Evolutionary conservation across 768 basidiomycete genomes (phyloP).

Genomic region (Clathrus columnatus): DNA sequence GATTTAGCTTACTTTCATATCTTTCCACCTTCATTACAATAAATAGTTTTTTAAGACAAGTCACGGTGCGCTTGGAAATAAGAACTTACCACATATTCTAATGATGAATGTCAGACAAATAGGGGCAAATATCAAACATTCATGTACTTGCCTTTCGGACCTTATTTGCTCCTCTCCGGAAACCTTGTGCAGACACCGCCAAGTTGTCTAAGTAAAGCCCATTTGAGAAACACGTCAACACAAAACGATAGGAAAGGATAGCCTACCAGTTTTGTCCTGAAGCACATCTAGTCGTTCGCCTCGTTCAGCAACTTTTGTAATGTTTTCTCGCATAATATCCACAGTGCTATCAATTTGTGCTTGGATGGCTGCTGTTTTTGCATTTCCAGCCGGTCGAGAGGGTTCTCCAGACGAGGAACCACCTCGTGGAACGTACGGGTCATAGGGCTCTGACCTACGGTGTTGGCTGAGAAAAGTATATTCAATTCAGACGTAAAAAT

Average conservation of each 20-base stretch:
- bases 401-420: constrained; percentile 54
- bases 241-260: neutral
- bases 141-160: constrained; percentile 78
- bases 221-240: neutral
- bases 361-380: constrained; percentile 93
- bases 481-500: neutral
- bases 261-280: constrained; percentile 96
- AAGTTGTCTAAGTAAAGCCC: constrained; percentile 64
- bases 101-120: constrained; percentile 25
- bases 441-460: constrained; percentile 94
- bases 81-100: constrained; percentile 85
- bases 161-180: constrained; percentile 92
- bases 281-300: constrained; percentile 89
- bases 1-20: constrained; percentile 69
- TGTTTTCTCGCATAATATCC: constrained; percentile 96
- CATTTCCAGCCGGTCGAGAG: constrained; percentile 36
- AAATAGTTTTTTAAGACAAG: constrained; percentile 5
- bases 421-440: constrained; percentile 91
- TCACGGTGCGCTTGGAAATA: neutral
- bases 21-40: constrained; percentile 70
- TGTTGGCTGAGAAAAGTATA: neutral
- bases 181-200: constrained; percentile 97
- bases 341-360: constrained; percentile 97
- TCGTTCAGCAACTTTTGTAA: constrained; percentile 89
- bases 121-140: neutral